Percentiles rank a stretch among this genome's conserved stretches.
Conservation (phyloP, 257 asterid genomes). For the Henckelia pumila region DNA sequence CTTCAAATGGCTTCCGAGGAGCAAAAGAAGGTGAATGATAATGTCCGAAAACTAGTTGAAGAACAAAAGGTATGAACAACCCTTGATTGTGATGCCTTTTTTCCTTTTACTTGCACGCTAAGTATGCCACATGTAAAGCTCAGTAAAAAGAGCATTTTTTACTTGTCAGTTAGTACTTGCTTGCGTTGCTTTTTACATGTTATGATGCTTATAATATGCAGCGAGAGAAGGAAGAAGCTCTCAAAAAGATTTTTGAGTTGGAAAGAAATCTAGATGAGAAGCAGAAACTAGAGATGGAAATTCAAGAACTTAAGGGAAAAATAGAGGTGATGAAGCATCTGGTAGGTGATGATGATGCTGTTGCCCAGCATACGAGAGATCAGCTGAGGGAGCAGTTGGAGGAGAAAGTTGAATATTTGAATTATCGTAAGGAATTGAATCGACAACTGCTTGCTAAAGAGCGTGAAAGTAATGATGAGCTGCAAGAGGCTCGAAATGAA, state of each 20-base stretch:
- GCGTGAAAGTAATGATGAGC: slow-evolving; percentile 57
- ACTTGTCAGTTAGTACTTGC: not conserved
- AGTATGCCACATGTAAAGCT: slow-evolving; percentile 1
- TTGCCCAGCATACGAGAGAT: slow-evolving; percentile 40
- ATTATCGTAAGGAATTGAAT: slow-evolving; percentile 35
- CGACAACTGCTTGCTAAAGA: slow-evolving; percentile 45
- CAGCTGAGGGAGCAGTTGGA: slow-evolving; percentile 42
- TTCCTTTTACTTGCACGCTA: slow-evolving; percentile 3
- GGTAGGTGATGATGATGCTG: slow-evolving; percentile 55
- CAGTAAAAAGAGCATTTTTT: slow-evolving; percentile 1
- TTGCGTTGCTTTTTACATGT: not conserved
- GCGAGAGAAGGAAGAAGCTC: slow-evolving; percentile 57
- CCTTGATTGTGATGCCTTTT: slow-evolving; percentile 4
- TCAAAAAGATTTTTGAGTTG: slow-evolving; percentile 50
- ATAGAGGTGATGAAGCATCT: slow-evolving; percentile 57
- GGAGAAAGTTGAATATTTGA: slow-evolving; percentile 43
- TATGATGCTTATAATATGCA: too few species aligned
- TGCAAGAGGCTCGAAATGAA: slow-evolving; percentile 54
- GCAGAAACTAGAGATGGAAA: slow-evolving; percentile 59
- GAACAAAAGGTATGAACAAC: slow-evolving; percentile 63
- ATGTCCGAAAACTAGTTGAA: slow-evolving; percentile 63
- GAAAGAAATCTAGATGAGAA: slow-evolving; percentile 50
- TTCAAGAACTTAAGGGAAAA: slow-evolving; percentile 50
- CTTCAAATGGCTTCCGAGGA: slow-evolving; percentile 81
- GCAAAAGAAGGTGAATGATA: slow-evolving; percentile 54